Evolutionary conservation across 2,329 filamentous ascomycete genomes (phyloP), one percentile per base, ranked within the genome.

Genomic region (Diaporthe sp.): DNA sequence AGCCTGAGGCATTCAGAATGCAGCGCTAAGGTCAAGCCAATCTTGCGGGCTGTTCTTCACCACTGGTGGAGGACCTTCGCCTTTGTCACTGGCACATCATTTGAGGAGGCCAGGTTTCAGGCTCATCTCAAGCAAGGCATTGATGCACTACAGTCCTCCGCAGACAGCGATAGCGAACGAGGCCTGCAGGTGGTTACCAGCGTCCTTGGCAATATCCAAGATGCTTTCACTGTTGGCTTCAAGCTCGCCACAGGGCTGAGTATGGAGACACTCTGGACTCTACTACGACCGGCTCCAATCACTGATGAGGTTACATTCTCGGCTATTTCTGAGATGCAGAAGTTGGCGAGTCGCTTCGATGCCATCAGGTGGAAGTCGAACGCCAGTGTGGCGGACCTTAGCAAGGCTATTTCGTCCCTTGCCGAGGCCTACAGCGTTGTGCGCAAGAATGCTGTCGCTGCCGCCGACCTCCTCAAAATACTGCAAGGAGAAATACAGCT

Each of bases 241-340:
- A 91, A 91, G 72, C 84, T 97, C 19, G 91, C 87, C 0, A 95
- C 93, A 2, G 95, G 95, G 0, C 85, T 95, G 17, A 92, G 91
- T 77, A 97, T 97, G 94, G 94, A 97, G 80, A 82, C 85, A 12
- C 87, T 97, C 7, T 97, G 96, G 96, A 89, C 90, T 55, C 79
- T 86, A 1, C 90, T 97, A 79, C 90, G 93, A 70, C 94, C 95
- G 0, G 81, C 85, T 15, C 87, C 91, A 6, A 85, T 92, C 30
- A 82, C 86, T 2, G 86, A 86, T 25, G 81, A 84, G 32, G 78
- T 80, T 5, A 83, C 86, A 0, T 82, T 92, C 55, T 81, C 85
- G 37, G 86, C 85, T 47, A 83, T 88, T 9, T 75, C 85, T 17
- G 84, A 88, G 50, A 84, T 93, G 78, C 88, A 92, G 76, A 83